Evolutionary conservation across 148 eudicot species (phyloP).

Genomic region (Chenopodium album): DNA sequence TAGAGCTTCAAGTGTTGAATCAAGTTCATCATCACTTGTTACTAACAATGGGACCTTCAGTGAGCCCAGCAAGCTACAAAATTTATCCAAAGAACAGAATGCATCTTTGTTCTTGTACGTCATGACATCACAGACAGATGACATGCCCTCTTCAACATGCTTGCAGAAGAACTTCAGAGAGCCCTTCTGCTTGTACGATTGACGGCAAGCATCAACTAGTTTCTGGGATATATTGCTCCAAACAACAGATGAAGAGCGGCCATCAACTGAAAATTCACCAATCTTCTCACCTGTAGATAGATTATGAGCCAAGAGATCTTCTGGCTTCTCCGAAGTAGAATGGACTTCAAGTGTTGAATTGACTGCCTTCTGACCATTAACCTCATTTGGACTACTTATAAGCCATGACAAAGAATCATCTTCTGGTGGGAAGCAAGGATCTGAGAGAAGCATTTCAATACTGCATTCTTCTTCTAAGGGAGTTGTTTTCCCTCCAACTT

Average conservation of each 20-base stretch:
- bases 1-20: constrained; percentile 34
- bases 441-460: constrained; percentile 49
- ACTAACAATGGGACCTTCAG: constrained; percentile 40
- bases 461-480: constrained; percentile 44
- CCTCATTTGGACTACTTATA: constrained; percentile 28
- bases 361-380: constrained; percentile 26
- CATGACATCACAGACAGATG: constrained; percentile 30
- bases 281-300: constrained; percentile 38
- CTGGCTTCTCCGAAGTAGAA: constrained; percentile 16
- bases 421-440: constrained; percentile 46
- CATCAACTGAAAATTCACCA: constrained; percentile 61
- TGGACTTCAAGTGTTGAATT: constrained; percentile 16
- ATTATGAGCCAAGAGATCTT: constrained; percentile 21
- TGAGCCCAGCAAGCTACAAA: constrained; percentile 42
- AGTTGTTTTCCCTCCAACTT: constrained; percentile 20
- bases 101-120: constrained; percentile 30
- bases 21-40: constrained; percentile 33
- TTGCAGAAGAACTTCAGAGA: constrained; percentile 53
- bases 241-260: constrained; percentile 45
- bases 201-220: constrained; percentile 46
- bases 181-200: constrained; percentile 38
- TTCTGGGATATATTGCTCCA: constrained; percentile 53
- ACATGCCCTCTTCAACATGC: constrained; percentile 43
- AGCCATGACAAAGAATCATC: constrained; percentile 50
- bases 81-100: constrained; percentile 42